Evolutionary conservation across 139 green algal genomes (phyloP).

Genomic region (Micromonas commoda): DNA sequence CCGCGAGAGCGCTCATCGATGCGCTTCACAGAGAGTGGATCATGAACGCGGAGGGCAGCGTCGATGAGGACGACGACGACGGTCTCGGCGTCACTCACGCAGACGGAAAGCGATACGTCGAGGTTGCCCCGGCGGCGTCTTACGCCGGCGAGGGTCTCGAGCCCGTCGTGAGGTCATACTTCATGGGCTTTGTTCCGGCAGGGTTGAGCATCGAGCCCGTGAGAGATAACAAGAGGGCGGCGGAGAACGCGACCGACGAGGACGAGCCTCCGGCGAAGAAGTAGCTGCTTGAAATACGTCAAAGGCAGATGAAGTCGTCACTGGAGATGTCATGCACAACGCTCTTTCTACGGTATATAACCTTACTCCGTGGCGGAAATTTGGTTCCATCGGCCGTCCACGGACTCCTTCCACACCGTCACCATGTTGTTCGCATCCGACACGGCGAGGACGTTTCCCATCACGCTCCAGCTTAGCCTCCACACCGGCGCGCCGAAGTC

Average conservation of each 20-base stretch:
- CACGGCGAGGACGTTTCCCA: slow-evolving; percentile 85
- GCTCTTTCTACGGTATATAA: too few species aligned
- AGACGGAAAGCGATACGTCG: neutral
- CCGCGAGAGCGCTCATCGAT: slow-evolving; percentile 61
- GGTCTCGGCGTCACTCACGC: neutral
- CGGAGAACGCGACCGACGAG: too few species aligned
- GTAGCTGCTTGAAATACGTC: too few species aligned
- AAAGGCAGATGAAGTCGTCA: too few species aligned
- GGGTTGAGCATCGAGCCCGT: too few species aligned
- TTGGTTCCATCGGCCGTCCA: slow-evolving; percentile 75
- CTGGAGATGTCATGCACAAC: too few species aligned
- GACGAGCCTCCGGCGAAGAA: too few species aligned
- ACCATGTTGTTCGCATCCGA: slow-evolving; percentile 64
- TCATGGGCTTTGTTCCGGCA: too few species aligned
- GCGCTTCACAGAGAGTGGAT: slow-evolving; percentile 50
- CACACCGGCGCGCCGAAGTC: slow-evolving; percentile 78
- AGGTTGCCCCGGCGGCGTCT: neutral
- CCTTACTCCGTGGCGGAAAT: slow-evolving; percentile 5
- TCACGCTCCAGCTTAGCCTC: slow-evolving; percentile 85
- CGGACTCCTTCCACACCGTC: slow-evolving; percentile 89
- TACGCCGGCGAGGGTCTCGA: slow-evolving; percentile 7
- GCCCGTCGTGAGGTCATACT: neutral
- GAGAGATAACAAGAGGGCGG: too few species aligned
- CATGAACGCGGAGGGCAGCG: neutral
- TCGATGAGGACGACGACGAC: neutral